phyloP scores from a whole-genome alignment of 75 land plant species.

The Picea sitchensis region DNA sequence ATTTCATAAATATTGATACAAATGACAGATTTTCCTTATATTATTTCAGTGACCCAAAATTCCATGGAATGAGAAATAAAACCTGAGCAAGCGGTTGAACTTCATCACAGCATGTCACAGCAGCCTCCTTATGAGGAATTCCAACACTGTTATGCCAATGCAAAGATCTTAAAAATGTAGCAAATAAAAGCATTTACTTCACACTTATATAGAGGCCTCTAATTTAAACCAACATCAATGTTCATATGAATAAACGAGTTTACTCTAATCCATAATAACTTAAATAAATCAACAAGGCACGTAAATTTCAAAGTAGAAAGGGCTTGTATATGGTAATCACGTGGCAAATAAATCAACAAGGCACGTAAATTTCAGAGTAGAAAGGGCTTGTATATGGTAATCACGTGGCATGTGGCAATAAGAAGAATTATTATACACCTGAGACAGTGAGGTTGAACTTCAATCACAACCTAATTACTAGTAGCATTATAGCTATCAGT shows the following conservation, averaged over 20 bases:
- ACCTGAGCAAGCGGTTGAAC: constrained; percentile 75
- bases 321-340: neutral
- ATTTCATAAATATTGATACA: constrained; percentile 25
- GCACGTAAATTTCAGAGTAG: too few relatives aligned
- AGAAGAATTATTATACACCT: neutral
- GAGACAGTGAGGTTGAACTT: neutral
- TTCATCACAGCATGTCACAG: constrained; percentile 66
- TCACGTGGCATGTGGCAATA: neutral
- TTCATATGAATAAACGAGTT: neutral
- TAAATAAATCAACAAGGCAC: too few relatives aligned
- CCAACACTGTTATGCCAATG: constrained; percentile 41
- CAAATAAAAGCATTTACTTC: constrained; percentile 5
- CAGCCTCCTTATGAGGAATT: constrained; percentile 76
- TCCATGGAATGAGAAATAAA: neutral
- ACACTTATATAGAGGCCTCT: neutral
- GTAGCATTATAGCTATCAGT: neutral
- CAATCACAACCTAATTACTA: neutral
- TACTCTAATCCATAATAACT: too few relatives aligned
- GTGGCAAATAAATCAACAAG: neutral
- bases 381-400: neutral
- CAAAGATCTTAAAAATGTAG: neutral
- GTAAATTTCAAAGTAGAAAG: too few relatives aligned
- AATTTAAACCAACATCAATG: neutral
- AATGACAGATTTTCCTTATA: constrained; percentile 16
- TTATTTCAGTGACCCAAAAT: neutral